A percentile compares a stretch with the other conserved stretches of the same genome.
Evolutionary conservation across 768 basidiomycete genomes (phyloP).

Genomic region (Lactarius deliciosus): DNA sequence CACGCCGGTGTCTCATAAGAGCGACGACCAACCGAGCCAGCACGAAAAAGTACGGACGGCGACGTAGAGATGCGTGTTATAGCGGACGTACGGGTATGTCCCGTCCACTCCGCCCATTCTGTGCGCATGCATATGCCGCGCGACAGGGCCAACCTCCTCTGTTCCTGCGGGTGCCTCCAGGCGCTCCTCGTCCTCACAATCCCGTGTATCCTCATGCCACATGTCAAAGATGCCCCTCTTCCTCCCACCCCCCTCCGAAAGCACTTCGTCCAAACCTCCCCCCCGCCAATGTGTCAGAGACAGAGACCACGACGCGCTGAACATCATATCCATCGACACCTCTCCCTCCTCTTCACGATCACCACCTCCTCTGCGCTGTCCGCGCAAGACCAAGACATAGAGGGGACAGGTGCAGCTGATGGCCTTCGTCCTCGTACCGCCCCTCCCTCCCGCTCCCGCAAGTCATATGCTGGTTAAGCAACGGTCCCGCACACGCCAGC

Average conservation of each 20-base stretch:
- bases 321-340: too few species aligned
- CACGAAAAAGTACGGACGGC: background rate
- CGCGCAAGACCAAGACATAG: constrained; percentile 2
- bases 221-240: too few species aligned
- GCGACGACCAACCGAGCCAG: background rate
- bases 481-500: background rate
- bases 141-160: background rate
- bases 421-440: background rate
- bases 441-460: background rate
- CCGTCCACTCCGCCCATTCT: too few species aligned
- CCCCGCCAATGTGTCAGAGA: too few species aligned
- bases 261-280: too few species aligned
- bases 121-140: too few species aligned
- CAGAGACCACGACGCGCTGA: too few species aligned
- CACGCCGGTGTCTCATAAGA: too few species aligned
- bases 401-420: background rate
- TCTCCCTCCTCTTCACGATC: background rate
- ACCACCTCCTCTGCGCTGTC: background rate
- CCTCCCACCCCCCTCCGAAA: too few species aligned
- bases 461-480: background rate
- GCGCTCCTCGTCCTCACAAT: too few species aligned
- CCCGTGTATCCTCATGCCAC: too few species aligned
- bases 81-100: background rate
- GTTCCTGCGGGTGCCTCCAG: too few species aligned
- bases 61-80: background rate